These are phyloP conservation scores for Suhomyces pyralidae DNA, from an alignment of 805 yeast species.

Conservation along the genomic window DNA sequence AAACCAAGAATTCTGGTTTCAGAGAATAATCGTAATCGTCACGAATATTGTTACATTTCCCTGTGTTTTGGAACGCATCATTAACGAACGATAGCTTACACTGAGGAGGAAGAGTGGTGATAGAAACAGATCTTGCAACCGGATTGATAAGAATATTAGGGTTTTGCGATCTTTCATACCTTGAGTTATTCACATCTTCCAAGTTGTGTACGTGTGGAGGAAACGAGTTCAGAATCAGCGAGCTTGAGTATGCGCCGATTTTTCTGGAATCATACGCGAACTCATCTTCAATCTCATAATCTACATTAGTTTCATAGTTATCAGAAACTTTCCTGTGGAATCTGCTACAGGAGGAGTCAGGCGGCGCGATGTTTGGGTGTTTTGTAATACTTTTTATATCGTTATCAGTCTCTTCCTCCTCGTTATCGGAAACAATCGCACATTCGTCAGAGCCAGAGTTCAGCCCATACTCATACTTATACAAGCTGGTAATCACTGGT, in stretches of 20 bases:
- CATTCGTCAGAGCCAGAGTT: conserved; percentile 1
- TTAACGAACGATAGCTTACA: neutral
- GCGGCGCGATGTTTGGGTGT: neutral
- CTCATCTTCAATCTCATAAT: conserved; percentile 6
- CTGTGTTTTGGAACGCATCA: neutral
- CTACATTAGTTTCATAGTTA: conserved; percentile 8
- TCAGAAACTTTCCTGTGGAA: conserved; percentile 12
- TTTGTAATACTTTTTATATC: neutral
- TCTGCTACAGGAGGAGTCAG: neutral
- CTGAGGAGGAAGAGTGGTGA: conserved; percentile 7
- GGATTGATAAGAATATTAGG: conserved; percentile 15
- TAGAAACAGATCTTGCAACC: conserved; percentile 10
- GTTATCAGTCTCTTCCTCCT: neutral
- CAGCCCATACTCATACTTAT: conserved; percentile 1
- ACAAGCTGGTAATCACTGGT: conserved; percentile 4
- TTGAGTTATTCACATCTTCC: neutral
- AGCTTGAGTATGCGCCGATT: neutral
- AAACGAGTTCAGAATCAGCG: neutral
- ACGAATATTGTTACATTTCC: neutral
- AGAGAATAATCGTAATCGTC: conserved; percentile 5
- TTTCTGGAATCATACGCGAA: neutral
- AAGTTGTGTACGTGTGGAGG: conserved; percentile 7
- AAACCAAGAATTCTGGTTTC: conserved; percentile 1
- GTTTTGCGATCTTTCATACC: conserved; percentile 10
- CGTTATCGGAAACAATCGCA: conserved; percentile 13